Percentiles rank a stretch among this genome's conserved stretches.
Conservation (phyloP, 2,329 filamentous ascomycete genomes). For the Ascochyta viciae-villosae region DNA sequence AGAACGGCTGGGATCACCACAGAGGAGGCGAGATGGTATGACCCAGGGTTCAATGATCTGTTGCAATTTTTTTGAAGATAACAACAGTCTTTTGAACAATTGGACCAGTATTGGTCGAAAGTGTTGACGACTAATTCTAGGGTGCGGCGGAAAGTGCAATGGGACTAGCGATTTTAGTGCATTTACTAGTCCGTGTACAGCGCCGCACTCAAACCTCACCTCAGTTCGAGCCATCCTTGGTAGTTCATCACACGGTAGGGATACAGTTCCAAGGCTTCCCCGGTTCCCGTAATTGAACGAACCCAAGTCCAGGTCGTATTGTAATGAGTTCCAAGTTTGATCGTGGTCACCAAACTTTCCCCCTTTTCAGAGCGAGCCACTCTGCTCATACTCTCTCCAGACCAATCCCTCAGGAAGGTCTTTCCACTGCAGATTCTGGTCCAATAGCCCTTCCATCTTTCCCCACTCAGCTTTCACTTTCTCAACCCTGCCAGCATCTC, state of each 20-base stretch:
- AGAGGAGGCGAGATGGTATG: neutral
- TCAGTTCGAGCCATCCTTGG: neutral
- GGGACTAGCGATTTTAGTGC: neutral
- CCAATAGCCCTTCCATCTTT: conserved; percentile 24
- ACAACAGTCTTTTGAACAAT: too few species aligned
- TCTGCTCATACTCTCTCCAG: conserved; percentile 21
- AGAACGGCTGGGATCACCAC: neutral
- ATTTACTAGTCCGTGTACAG: neutral
- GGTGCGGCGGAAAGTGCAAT: neutral
- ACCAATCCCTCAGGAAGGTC: conserved; percentile 27
- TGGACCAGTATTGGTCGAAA: too few species aligned
- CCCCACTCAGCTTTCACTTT: conserved; percentile 25
- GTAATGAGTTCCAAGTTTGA: neutral
- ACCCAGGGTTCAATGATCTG: neutral
- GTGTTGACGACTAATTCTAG: too few species aligned
- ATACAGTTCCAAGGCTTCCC: too few species aligned
- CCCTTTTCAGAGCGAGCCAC: neutral
- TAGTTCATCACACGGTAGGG: too few species aligned
- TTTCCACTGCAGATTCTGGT: conserved; percentile 30
- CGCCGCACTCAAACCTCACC: neutral
- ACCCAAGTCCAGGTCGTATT: neutral
- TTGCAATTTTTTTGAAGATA: neutral
- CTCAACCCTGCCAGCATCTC: conserved; percentile 14
- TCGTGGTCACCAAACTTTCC: neutral
- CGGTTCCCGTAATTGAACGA: neutral